phyloP scores from a whole-genome alignment of 2,329 filamentous ascomycete genomes.

The Pseudocercospora fuligena region DNA sequence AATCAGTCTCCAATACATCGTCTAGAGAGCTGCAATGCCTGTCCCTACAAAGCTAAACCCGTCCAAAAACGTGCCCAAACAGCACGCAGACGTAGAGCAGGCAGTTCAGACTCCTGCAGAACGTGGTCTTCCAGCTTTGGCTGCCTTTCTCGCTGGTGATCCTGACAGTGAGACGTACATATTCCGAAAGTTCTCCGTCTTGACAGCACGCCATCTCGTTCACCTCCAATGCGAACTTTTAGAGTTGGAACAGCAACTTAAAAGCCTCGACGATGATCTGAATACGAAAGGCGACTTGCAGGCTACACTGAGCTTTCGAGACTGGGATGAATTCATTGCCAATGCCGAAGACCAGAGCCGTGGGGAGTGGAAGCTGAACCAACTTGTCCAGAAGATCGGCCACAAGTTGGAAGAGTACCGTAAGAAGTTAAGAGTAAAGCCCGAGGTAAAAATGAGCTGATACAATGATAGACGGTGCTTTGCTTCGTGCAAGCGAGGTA shows the following conservation, averaged over 20 bases:
- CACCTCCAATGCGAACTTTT: slow-evolving; percentile 17
- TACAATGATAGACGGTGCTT: slow-evolving; percentile 8
- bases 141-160: slow-evolving; percentile 19
- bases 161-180: slow-evolving; percentile 22
- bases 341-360: not conserved
- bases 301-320: not conserved
- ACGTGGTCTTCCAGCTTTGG: slow-evolving; percentile 16
- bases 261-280: not conserved
- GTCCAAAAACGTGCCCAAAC: no score
- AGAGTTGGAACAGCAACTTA: slow-evolving; percentile 6
- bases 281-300: not conserved
- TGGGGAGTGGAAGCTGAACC: not conserved
- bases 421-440: not conserved
- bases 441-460: not conserved
- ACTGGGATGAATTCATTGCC: slow-evolving; percentile 2
- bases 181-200: slow-evolving; percentile 20
- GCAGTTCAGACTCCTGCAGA: not conserved
- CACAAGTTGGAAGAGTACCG: slow-evolving; percentile 10
- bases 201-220: slow-evolving; percentile 14
- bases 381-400: not conserved
- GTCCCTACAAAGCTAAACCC: no score
- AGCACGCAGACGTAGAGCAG: no score
- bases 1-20: no score
- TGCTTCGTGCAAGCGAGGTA: slow-evolving; percentile 8
- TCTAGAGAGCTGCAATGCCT: no score